Evolutionary conservation across 495 filamentous ascomycete genomes (phyloP).

Genomic region (Penicillium waksmanii): DNA sequence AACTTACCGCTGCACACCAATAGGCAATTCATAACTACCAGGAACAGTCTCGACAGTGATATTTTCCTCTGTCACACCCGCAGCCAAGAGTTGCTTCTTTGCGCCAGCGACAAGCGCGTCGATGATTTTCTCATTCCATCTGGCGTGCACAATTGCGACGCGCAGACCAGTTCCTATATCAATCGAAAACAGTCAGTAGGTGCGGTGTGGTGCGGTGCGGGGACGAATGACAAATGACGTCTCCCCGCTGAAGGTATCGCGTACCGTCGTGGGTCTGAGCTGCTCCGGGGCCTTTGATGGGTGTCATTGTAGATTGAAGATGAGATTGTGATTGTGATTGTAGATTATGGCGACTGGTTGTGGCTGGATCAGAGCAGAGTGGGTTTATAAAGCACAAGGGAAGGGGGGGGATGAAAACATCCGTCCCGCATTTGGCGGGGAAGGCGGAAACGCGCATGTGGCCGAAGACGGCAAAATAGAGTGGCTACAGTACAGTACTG

Average conservation of each 20-base stretch:
- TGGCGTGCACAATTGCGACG: slow-evolving; percentile 91
- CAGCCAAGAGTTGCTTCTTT: slow-evolving; percentile 60
- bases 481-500: neutral
- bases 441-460: slow-evolving; percentile 25
- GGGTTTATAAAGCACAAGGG: neutral
- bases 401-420: slow-evolving; percentile 25
- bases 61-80: slow-evolving; percentile 84
- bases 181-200: neutral
- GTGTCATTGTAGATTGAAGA: slow-evolving; percentile 33
- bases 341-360: neutral
- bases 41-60: slow-evolving; percentile 89
- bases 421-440: slow-evolving; percentile 28
- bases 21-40: slow-evolving; percentile 90
- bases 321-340: neutral
- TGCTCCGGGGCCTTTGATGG: slow-evolving; percentile 64
- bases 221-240: too few relatives aligned
- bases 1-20: slow-evolving; percentile 77
- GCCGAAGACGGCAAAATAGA: slow-evolving; percentile 24
- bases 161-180: slow-evolving; percentile 74
- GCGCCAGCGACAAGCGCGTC: slow-evolving; percentile 76
- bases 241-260: slow-evolving; percentile 5
- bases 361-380: neutral
- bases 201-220: neutral
- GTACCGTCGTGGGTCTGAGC: slow-evolving; percentile 54
- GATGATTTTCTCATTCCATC: slow-evolving; percentile 87